Evolutionary conservation across 345 rosid species (phyloP), one percentile per base, ranked within the genome.

Genomic region (Populus pruinosa): DNA sequence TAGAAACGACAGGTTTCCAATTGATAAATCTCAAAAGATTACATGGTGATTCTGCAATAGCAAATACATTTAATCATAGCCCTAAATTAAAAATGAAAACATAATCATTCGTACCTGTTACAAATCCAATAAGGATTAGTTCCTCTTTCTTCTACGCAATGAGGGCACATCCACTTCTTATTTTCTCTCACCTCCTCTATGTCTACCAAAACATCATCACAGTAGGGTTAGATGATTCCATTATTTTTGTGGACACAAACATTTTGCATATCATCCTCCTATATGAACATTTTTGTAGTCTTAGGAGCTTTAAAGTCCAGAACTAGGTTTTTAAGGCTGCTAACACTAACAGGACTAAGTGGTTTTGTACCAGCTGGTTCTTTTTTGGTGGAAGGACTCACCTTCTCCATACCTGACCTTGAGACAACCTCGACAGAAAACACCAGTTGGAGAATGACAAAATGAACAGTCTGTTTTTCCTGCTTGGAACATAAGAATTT

Each of bases 81-180:
- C 1, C 16, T 18, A 14, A 29, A 27, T 31, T 71, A 44, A 8
- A 29, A 18, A 7, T 35, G 25, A 18, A 47, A 38, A 68, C 49
- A 18, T 49, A 14, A 53, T 5, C 0, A 3, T 9, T 7, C 8
- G 0, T 82, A 79, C 87, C 87, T 85, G 69, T 82, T 85, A 74
- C 84, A 86, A 78, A 86, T 86, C 89, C 86, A 84, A 33, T 76
- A 82, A 13, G 87, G 85, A 1, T 80, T 84, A 38, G 50, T 47
- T 76, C 89, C 85, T 78, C 69, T 78, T 55, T 83, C 84, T 82
- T 86, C 89, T 56, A 86, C 70, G 77, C 87, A 86, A 71, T 84
- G 85, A 78, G 87, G 89, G 72, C 89, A 86, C 87, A 78, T 82
- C 89, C 87, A 86, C 20, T 84, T 73, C 77, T 82, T 84, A 49